Evolutionary conservation across 371 early-diverging fungal species (phyloP).

Genomic region (Circinella minor): DNA sequence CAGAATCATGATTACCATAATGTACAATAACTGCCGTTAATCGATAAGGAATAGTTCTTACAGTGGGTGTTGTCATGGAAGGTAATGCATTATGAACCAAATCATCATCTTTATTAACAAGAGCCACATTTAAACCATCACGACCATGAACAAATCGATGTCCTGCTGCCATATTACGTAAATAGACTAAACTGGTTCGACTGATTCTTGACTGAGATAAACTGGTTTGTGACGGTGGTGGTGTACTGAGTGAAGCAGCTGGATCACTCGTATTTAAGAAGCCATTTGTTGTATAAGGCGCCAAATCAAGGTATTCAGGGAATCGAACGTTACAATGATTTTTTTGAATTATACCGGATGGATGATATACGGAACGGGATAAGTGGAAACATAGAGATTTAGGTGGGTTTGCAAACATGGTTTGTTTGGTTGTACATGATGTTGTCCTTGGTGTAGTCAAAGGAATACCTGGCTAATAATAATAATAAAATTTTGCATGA

Average conservation of each 20-base stretch:
- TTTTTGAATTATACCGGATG: conserved; percentile 69
- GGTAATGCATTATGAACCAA: conserved; percentile 43
- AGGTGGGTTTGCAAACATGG: conserved; percentile 69
- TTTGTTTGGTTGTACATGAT: conserved; percentile 60
- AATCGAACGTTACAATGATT: conserved; percentile 70
- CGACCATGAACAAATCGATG: conserved; percentile 44
- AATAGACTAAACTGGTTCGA: conserved; percentile 49
- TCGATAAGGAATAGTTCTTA: conserved; percentile 60
- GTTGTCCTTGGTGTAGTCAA: conserved; percentile 30
- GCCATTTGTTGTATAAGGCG: conserved; percentile 66
- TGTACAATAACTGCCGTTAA: conserved; percentile 89
- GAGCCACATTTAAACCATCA: conserved; percentile 44
- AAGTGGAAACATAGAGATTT: conserved; percentile 73
- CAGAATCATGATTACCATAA: conserved; percentile 65
- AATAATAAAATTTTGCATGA: not conserved
- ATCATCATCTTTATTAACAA: conserved; percentile 32
- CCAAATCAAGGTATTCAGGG: conserved; percentile 64
- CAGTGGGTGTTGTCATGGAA: conserved; percentile 38
- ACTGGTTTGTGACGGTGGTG: conserved; percentile 19
- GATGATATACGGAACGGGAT: conserved; percentile 72
- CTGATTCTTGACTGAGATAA: conserved; percentile 37
- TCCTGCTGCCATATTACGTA: conserved; percentile 53
- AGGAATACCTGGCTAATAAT: conserved; percentile 39
- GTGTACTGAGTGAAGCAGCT: conserved; percentile 40
- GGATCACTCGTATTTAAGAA: conserved; percentile 54